Evolutionary conservation across 768 basidiomycete genomes (phyloP), one percentile per base, ranked within the genome.

Genomic region (Cyclocybe cylindracea): DNA sequence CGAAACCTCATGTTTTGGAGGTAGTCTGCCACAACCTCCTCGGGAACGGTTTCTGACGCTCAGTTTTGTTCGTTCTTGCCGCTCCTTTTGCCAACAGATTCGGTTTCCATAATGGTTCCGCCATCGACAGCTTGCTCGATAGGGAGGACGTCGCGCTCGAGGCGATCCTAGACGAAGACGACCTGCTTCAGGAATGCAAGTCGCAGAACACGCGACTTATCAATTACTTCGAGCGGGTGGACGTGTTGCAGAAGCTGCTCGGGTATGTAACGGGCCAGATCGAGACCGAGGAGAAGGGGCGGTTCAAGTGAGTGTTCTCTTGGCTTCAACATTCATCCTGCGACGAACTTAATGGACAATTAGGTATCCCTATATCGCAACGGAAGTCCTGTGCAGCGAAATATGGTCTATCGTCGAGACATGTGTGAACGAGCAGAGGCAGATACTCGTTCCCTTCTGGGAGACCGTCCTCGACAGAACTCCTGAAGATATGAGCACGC

Each of bases 341-440:
- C 33, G 50, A 40, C 44, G 39, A 33, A 47, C 42, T 42, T 36
- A 16, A 41, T 33, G 31, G n/a, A 24, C 50, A 34, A 31, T 39
- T 39, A 97, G 95, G 70, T 98, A 93, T 69, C 93, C 95, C 1
- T 89, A 91, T 62, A 84, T 94, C 16, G 89, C 93, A 11, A 94
- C 95, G 24, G 96, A 98, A 68, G 93, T 98, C 18, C 81, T 98
- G 33, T 95, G 94, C 72, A 90, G 91, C 69, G 94, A 96, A 61
- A 87, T 96, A 70, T 97, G 94, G 88, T 90, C 89, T 16, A 91
- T 98, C 62, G 86, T 94, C 43, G 93, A 94, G 70, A 92, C 91
- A 1, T 91, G 93, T 61, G 75, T 96, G 61, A 79, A 78, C 60
- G 76, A 87, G 60, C 77, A 81, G 46, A 77, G 84, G 8, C 83